A percentile compares a stretch with the other conserved stretches of the same genome.
Conservation (phyloP, 495 filamentous ascomycete species). For the Copromyces sp. region DNA sequence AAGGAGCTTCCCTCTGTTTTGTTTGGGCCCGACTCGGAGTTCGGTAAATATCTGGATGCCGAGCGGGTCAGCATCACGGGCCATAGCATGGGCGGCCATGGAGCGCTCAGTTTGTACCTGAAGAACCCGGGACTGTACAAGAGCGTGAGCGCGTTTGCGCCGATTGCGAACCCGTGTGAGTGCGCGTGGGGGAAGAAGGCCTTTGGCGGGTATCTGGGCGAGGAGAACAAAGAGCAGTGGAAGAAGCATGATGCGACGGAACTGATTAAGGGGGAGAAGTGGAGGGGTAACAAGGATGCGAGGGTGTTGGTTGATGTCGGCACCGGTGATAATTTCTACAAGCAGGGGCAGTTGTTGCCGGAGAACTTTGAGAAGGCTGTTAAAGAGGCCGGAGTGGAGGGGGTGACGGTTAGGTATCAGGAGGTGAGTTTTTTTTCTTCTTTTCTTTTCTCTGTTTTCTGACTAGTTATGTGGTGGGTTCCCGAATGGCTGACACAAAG, state of each 20-base stretch:
- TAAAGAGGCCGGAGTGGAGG: slow-evolving; percentile 54
- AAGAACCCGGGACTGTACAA: slow-evolving; percentile 84
- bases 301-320: slow-evolving; percentile 81
- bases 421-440: slow-evolving; percentile 32
- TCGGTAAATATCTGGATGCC: slow-evolving; percentile 56
- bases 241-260: slow-evolving; percentile 88
- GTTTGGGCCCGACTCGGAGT: slow-evolving; percentile 38
- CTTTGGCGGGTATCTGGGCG: slow-evolving; percentile 76
- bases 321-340: slow-evolving; percentile 91
- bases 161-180: slow-evolving; percentile 75
- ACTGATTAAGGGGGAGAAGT: slow-evolving; percentile 46
- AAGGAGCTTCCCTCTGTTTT: slow-evolving; percentile 69
- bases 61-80: slow-evolving; percentile 70
- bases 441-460: neutral
- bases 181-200: slow-evolving; percentile 96
- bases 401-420: slow-evolving; percentile 71
- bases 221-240: slow-evolving; percentile 61
- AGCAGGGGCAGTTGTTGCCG: slow-evolving; percentile 80
- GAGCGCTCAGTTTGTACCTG: slow-evolving; percentile 82
- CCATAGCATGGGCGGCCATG: slow-evolving; percentile 95
- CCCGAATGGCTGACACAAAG: slow-evolving; percentile 1
- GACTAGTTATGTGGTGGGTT: neutral
- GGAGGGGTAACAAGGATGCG: slow-evolving; percentile 54
- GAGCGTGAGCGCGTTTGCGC: slow-evolving; percentile 81
- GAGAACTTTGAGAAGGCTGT: slow-evolving; percentile 85